Evolutionary conservation across 805 yeast species (phyloP).

Genomic region (Phaffomyces antillensis): DNA sequence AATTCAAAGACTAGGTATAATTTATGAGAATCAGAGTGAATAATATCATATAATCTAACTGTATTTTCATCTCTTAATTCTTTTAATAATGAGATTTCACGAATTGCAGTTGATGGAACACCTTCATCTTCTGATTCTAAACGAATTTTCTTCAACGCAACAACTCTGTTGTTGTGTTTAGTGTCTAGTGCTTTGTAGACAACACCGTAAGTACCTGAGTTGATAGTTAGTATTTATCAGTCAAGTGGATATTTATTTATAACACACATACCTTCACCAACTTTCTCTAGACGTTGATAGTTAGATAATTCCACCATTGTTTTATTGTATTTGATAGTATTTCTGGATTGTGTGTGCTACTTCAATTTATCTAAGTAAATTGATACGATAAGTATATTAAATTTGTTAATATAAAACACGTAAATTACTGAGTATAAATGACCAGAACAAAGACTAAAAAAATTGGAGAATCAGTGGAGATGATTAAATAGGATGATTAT

Average conservation of each 20-base stretch:
- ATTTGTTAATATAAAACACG: background rate
- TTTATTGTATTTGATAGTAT: background rate
- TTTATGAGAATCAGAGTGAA: conserved; percentile 90
- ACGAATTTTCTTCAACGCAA: conserved; percentile 91
- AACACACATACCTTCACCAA: conserved; percentile 77
- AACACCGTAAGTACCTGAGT: conserved; percentile 83
- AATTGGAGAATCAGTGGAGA: too few relatives aligned
- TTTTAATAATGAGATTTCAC: conserved; percentile 90
- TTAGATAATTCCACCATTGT: conserved; percentile 62
- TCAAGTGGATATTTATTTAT: background rate
- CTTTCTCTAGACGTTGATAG: conserved; percentile 89
- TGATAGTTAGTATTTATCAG: background rate
- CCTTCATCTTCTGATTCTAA: conserved; percentile 97
- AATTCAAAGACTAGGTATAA: conserved; percentile 89
- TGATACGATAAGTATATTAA: too few relatives aligned
- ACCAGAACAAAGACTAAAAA: too few relatives aligned
- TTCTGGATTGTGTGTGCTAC: too few relatives aligned
- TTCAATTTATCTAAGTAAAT: too few relatives aligned
- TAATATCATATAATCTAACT: conserved; percentile 85
- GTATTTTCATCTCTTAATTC: conserved; percentile 92
- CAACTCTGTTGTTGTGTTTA: conserved; percentile 85
- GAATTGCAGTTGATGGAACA: conserved; percentile 95
- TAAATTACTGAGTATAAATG: too few relatives aligned
- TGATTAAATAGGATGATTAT: too few relatives aligned
- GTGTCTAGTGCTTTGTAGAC: conserved; percentile 93